phyloP scores from a whole-genome alignment of 495 filamentous ascomycete genomes.

The Xylaria telfairii region DNA sequence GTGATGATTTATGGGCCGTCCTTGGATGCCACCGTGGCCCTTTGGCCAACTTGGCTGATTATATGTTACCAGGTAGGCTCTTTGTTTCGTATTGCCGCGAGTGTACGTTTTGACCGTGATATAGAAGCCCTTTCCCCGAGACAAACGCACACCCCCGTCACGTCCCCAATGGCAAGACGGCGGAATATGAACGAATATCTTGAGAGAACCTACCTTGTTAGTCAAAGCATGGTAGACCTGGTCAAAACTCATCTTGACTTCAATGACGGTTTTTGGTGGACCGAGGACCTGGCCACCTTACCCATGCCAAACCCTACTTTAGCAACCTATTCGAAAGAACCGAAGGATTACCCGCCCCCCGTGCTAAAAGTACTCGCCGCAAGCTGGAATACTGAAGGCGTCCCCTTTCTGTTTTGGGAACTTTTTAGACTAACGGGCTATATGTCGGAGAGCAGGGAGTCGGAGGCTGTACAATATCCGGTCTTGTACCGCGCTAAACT shows the following conservation, averaged over 20 bases:
- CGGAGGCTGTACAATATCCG: slow-evolving; percentile 49
- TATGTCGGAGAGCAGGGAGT: slow-evolving; percentile 48
- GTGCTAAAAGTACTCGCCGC: slow-evolving; percentile 50
- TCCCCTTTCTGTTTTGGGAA: slow-evolving; percentile 53
- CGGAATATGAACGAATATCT: slow-evolving; percentile 59
- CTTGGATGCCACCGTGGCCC: slow-evolving; percentile 55
- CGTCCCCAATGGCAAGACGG: slow-evolving; percentile 54
- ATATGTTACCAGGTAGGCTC: slow-evolving; percentile 53
- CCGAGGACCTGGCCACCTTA: slow-evolving; percentile 52
- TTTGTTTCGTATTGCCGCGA: background rate
- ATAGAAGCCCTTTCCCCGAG: slow-evolving; percentile 51
- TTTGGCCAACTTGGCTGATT: slow-evolving; percentile 48
- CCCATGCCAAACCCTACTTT: slow-evolving; percentile 51
- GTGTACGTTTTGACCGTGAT: slow-evolving; percentile 18
- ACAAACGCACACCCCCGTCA: slow-evolving; percentile 55
- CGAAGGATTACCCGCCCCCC: slow-evolving; percentile 49
- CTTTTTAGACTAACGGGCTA: slow-evolving; percentile 51
- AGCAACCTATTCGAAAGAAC: slow-evolving; percentile 48
- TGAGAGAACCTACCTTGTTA: slow-evolving; percentile 49
- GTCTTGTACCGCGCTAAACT: slow-evolving; percentile 56
- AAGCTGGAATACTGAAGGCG: slow-evolving; percentile 54
- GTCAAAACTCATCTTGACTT: slow-evolving; percentile 53
- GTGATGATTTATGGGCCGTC: slow-evolving; percentile 52
- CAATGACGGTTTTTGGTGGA: slow-evolving; percentile 60
- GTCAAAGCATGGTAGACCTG: slow-evolving; percentile 43